Conservation (phyloP, 2,329 filamentous ascomycete species). For the Fusarium drepaniforme region DNA sequence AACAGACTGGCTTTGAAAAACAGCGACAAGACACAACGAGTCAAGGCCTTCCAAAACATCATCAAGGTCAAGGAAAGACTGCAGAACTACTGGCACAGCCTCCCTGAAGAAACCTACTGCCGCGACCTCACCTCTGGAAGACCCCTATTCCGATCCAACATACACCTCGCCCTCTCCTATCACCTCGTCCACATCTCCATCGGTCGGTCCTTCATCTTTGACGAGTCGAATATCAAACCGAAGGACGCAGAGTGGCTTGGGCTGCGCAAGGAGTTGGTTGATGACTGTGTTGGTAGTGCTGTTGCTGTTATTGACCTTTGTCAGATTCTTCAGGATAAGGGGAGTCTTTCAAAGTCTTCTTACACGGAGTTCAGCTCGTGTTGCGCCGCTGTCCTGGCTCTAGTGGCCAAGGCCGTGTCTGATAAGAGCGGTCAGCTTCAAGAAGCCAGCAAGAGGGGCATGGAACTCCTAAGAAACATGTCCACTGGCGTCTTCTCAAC, state of each 20-base stretch:
- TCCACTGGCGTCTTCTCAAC: slow-evolving; percentile 23
- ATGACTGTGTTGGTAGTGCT: slow-evolving; percentile 28
- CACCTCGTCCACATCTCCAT: slow-evolving; percentile 34
- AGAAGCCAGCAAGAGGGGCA: slow-evolving; percentile 21
- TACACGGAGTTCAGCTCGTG: slow-evolving; percentile 39
- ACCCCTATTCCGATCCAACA: slow-evolving; percentile 36
- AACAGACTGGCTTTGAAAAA: slow-evolving; percentile 24
- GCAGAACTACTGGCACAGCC: slow-evolving; percentile 23
- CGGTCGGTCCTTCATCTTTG: slow-evolving; percentile 35
- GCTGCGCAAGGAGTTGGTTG: slow-evolving; percentile 15
- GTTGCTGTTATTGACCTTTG: slow-evolving; percentile 30
- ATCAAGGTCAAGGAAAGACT: slow-evolving; percentile 20
- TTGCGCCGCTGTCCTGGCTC: slow-evolving; percentile 30
- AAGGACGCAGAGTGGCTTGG: slow-evolving; percentile 11
- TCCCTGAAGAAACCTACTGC: slow-evolving; percentile 32
- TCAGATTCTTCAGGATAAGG: slow-evolving; percentile 17
- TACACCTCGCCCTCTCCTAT: slow-evolving; percentile 36
- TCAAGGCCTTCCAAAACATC: slow-evolving; percentile 10
- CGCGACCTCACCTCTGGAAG: slow-evolving; percentile 34
- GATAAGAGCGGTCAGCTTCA: background rate
- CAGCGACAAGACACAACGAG: slow-evolving; percentile 1
- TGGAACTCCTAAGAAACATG: slow-evolving; percentile 26
- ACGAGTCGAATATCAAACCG: slow-evolving; percentile 7
- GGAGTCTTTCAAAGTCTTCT: slow-evolving; percentile 34
- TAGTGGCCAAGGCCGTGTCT: slow-evolving; percentile 25